phyloP scores from a whole-genome alignment of 345 rosid genomes.

The Pistacia atlantica region DNA sequence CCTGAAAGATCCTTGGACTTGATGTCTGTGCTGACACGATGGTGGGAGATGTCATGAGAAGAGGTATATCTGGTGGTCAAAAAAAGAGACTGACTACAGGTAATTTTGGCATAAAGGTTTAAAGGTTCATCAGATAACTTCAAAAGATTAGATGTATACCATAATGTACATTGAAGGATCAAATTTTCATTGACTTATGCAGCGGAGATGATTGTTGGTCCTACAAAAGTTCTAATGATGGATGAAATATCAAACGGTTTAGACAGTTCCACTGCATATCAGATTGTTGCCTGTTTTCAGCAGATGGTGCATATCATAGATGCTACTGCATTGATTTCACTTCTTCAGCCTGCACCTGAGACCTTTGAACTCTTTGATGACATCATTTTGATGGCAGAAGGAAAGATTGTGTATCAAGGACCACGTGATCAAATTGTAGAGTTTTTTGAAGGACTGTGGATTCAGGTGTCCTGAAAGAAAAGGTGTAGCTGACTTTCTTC shows the following conservation, averaged over 20 bases:
- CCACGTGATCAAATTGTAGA: constrained; percentile 35
- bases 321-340: constrained; percentile 56
- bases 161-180: background rate
- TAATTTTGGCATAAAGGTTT: background rate
- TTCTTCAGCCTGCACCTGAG: constrained; percentile 76
- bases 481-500: constrained; percentile 66
- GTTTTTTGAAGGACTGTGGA: constrained; percentile 62
- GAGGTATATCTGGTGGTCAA: constrained; percentile 60
- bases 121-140: background rate
- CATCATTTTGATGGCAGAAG: constrained; percentile 59
- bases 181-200: constrained; percentile 10
- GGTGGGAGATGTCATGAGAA: constrained; percentile 47
- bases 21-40: constrained; percentile 51
- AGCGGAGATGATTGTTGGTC: constrained; percentile 78
- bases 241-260: constrained; percentile 75
- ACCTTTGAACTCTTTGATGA: constrained; percentile 67
- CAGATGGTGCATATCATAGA: constrained; percentile 58
- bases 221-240: constrained; percentile 67
- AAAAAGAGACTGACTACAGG: constrained; percentile 56
- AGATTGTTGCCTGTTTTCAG: constrained; percentile 56
- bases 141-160: background rate
- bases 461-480: constrained; percentile 65
- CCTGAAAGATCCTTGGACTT: constrained; percentile 44
- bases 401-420: constrained; percentile 61
- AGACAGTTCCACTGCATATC: constrained; percentile 70